Base-by-base conservation (phyloP, 179 eudicot species). In the Monotropa hypopitys region DNA sequence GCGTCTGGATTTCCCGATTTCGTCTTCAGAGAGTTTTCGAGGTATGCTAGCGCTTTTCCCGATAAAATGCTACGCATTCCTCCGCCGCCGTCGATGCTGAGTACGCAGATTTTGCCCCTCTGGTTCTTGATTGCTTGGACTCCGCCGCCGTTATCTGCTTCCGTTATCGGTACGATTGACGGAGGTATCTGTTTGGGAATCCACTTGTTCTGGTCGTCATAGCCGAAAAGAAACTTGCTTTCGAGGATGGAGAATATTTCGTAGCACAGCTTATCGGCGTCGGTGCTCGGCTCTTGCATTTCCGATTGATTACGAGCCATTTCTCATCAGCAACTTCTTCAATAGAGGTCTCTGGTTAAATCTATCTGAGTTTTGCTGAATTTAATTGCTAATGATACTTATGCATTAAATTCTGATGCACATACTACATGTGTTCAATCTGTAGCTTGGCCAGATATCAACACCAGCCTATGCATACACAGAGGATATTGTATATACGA, bases 241-340 rank as follows among this genome's bases (percentile, higher is more conserved):
- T 94, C 98, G 0, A 94, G 84, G 46, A 92, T 92, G 0, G 97
- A 92, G 75, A 94, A 94, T 53, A 94, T 94, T 78, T 94, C 98
- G 80, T 94, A 94, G 85, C 98, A 92, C 15, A 94, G 86, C 85
- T 94, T 94, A 59, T 94, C 96, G 7, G 96, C 88, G 7, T 92
- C 98, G 63, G 89, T 85, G 70, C 96, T 94, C 40, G 93, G 97
- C 72, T 94, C 96, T 45, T 89, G 89, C 89, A 84, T 85, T 78
- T 84, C 88, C 57, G 84, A 77, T 20, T 75, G 80, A 82, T 80
- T 81, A 72, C 75, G 73, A 50, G 80, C 88, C 86, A 86, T 79
- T 68, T 21, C 78, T 75, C 43, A 0, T 42, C 28, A 13, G 7
- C 2, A 72, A 9, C 3, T 18, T 30, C 43, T 49, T 43, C 38